Evolutionary conservation across 1,284 basidiomycete genomes (phyloP), one percentile per base, ranked within the genome.

Genomic region (Ustilago loliicola): DNA sequence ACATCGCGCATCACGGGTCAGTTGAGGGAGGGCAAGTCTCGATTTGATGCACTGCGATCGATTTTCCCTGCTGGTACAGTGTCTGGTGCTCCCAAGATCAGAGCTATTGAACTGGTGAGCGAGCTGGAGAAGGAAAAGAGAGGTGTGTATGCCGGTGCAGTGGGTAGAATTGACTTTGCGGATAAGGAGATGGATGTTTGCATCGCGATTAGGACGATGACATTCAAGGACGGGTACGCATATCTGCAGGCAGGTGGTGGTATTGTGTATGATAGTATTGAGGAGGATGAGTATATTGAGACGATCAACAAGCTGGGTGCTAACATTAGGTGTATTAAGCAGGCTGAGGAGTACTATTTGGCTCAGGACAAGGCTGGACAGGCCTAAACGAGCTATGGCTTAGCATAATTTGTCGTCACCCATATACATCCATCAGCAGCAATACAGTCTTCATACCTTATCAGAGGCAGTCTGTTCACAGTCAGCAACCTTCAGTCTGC

Each of bases 31-130:
- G 95, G 92, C 45, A 90, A 94, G 87, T 93, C 91, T 38, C 91
- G 95, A 79, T 99, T 98, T 85, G 97, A 99, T 86, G 97, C 97
- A 0, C 97, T 99, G 89, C 92, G 97, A 25, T 98, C 96, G 51
- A 99, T 99, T 81, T 99, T 99, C 89, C 97, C 97, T 0, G 96
- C 97, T 6, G 97, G 97, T 0, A 99, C 97, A 2, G 96, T 99
- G n/a, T 97, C 95, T 0, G 97, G 97, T 17, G 97, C 97, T 32
- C 97, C 97, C 1, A 99, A 99, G 88, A 95, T 99, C 87, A 96
- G 97, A 86, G 97, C 97, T 1, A 95, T 99, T 80, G 95, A 99
- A 87, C 91, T 99, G 38, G 89, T 99, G 45, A 92, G 92, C 15
- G 91, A 91, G 21, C 88, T 98, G 52, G 97, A 99, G 87, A 89